Evolutionary conservation across 352 stramenopile species (phyloP).

Genomic region (Pythium volutum): DNA sequence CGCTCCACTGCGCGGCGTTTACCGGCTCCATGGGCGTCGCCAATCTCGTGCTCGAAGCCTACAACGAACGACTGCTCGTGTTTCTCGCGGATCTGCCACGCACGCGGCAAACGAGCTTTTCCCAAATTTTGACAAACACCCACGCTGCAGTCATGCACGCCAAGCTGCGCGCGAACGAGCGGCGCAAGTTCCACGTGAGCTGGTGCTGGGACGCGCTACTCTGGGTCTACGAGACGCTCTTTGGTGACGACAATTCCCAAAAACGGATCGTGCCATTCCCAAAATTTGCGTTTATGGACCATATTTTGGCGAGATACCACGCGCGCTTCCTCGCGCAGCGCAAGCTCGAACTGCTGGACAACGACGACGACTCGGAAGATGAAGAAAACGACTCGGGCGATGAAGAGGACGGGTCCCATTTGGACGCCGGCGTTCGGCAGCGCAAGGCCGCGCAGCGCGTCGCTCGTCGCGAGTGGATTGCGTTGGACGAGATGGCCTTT

Average conservation of each 20-base stretch:
- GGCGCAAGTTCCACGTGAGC: constrained; percentile 54
- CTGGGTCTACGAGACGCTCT: constrained; percentile 41
- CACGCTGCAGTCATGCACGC: constrained; percentile 48
- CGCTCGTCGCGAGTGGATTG: constrained; percentile 40
- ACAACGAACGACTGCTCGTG: constrained; percentile 46
- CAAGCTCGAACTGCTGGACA: constrained; percentile 21
- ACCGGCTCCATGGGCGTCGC: constrained; percentile 41
- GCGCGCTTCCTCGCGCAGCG: constrained; percentile 18
- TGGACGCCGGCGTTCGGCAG: constrained; percentile 27
- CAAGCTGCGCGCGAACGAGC: constrained; percentile 66
- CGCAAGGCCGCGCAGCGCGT: constrained; percentile 17
- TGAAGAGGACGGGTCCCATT: constrained; percentile 26
- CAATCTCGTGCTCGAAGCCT: constrained; percentile 38
- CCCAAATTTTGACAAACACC: constrained; percentile 32
- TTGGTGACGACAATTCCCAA: constrained; percentile 28
- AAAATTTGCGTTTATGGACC: constrained; percentile 29
- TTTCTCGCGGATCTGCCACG: constrained; percentile 43
- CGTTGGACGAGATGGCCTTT: constrained; percentile 45
- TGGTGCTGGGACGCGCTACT: constrained; percentile 59
- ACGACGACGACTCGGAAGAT: constrained; percentile 28
- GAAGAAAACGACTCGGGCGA: constrained; percentile 26
- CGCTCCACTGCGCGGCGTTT: constrained; percentile 63
- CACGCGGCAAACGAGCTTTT: constrained; percentile 30
- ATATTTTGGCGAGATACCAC: constrained; percentile 45
- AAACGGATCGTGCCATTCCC: constrained; percentile 7